Evolutionary conservation across 352 stramenopile species (phyloP).

Genomic region (Pythium biforme): DNA sequence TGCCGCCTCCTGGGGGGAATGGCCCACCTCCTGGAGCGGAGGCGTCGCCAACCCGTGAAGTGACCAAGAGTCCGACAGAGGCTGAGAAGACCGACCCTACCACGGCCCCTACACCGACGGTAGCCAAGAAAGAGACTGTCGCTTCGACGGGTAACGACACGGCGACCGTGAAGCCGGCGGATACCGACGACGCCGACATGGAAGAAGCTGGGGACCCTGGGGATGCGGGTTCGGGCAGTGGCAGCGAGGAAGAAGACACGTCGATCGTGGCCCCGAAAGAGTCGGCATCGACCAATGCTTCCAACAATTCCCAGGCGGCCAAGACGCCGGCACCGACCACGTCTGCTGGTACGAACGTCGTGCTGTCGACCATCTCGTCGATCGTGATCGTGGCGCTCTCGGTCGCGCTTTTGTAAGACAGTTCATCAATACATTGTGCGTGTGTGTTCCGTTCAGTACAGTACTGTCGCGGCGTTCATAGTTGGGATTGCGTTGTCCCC

Average conservation of each 20-base stretch:
- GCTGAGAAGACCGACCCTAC: not conserved
- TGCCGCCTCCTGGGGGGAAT: not conserved
- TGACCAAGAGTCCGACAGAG: not conserved
- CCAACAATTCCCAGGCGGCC: not conserved
- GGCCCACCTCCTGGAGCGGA: not conserved
- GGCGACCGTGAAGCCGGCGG: slow-evolving; percentile 8
- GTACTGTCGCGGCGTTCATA: too few relatives aligned
- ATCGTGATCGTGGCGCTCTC: not conserved
- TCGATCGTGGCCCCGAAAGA: slow-evolving; percentile 5
- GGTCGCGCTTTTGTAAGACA: not conserved
- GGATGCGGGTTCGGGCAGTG: not conserved
- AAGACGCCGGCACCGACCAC: not conserved
- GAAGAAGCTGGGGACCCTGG: not conserved
- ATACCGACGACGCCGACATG: not conserved
- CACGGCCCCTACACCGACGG: not conserved
- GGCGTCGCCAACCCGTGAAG: not conserved
- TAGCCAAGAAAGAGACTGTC: not conserved
- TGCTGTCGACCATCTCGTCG: not conserved
- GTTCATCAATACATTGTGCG: too few relatives aligned
- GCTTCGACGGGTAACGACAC: not conserved
- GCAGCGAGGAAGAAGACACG: not conserved
- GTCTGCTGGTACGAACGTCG: not conserved
- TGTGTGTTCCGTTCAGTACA: too few relatives aligned
- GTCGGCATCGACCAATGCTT: not conserved
- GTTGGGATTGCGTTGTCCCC: too few relatives aligned